These are phyloP conservation scores for Fusarium oligoseptatum DNA, from an alignment of 2,329 filamentous ascomycete species.

Conservation along the genomic window DNA sequence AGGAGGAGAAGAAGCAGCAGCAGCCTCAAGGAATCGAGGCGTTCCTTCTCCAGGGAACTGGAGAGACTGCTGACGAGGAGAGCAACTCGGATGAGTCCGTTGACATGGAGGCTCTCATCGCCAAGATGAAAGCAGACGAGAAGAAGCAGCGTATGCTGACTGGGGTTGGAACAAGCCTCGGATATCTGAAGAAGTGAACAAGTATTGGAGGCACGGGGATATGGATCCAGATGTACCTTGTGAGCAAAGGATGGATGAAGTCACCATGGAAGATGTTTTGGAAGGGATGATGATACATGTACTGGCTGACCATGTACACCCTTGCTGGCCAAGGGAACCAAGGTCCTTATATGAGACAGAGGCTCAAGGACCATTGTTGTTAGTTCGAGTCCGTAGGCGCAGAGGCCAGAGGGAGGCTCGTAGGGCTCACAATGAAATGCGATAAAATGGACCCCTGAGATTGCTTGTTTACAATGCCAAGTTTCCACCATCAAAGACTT, in stretches of 20 bases:
- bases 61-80: conserved; percentile 39
- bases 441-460: conserved; percentile 26
- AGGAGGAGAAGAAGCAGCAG: conserved; percentile 6
- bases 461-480: conserved; percentile 30
- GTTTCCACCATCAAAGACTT: neutral
- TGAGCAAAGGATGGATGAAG: conserved; percentile 18
- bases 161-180: conserved; percentile 34
- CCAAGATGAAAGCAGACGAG: conserved; percentile 22
- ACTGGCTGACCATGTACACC: neutral
- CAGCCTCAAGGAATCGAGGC: conserved; percentile 34
- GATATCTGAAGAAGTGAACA: conserved; percentile 15
- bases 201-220: conserved; percentile 7
- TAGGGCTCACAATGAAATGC: conserved; percentile 5
- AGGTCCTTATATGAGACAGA: conserved; percentile 22
- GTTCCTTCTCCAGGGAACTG: conserved; percentile 31
- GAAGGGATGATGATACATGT: conserved; percentile 3
- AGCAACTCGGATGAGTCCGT: conserved; percentile 28
- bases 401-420: conserved; percentile 12
- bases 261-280: conserved; percentile 6
- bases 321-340: conserved; percentile 1
- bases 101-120: conserved; percentile 24
- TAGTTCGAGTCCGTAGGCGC: conserved; percentile 9
- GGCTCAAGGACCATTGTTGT: conserved; percentile 12
- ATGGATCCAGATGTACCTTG: conserved; percentile 15
- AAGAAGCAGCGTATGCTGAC: conserved; percentile 21